Base-by-base conservation (phyloP, 202 grass and related monocot genomes). In the Zizania palustris region DNA sequence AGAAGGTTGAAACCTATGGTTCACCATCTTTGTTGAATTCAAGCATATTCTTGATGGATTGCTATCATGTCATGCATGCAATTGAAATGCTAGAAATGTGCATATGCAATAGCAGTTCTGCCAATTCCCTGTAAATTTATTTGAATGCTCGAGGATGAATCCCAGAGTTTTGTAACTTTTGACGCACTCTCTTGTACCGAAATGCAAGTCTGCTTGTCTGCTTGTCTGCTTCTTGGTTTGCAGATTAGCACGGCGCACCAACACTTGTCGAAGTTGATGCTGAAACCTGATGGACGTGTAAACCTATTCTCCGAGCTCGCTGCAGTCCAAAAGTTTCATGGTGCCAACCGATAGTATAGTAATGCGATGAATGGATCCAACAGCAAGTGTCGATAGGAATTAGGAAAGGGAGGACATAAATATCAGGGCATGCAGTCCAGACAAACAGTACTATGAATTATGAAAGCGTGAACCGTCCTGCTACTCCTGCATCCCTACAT, bases 361-460 rank as follows among this genome's bases (percentile, higher is more conserved):
- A 20, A 37, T 54, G 9, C 35, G n/a, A 4, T 51, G 18, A 60
- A 69, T 9, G 72, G 51, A 57, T 81, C 77, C 76, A 69, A 76
- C 57, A 57, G 46, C 9, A 58, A 74, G 71, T 45, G 73, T 49
- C 11, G 40, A 43, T 38, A 63, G 33, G 55, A 18, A 53, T 36
- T 38, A 63, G 33, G 55, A 18, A 53, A 63, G 45, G 59, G 33
- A 48, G 61, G 74, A 73, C 39, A 69, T 16, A 57, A 74, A 87
- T 74, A 72, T 83, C 69, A 79, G 62, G 28, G 80, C 62, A 46
- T 69, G 57, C 18, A 49, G 33, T 63, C 45, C 44, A 71, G 70
- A 85, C 83, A 80, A 80, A 75, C 19, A 45, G 55, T 71, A 55
- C 74, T 62, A 28, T 19, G 50, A 57, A 55, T 68, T 62, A 28